Conservation (phyloP, 2,329 filamentous ascomycete genomes). For the Fonsecaea monophora region DNA sequence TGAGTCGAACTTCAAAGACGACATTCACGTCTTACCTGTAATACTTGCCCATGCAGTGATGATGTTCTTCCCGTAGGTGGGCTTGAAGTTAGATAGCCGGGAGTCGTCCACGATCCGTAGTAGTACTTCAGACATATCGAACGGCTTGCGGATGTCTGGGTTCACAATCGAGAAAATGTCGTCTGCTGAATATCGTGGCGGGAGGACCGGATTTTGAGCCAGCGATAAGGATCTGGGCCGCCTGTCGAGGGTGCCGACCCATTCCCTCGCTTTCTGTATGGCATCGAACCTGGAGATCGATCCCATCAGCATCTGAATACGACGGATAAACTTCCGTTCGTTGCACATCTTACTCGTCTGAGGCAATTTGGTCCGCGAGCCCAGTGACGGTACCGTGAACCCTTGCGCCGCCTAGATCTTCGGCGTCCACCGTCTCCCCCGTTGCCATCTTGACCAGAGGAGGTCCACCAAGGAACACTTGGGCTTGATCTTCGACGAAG, state of each 20-base stretch:
- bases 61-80: slow-evolving; percentile 49
- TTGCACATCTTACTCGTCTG: slow-evolving; percentile 44
- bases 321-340: no score
- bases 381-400: slow-evolving; percentile 52
- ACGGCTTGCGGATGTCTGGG: slow-evolving; percentile 50
- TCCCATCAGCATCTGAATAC: no score
- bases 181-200: slow-evolving; percentile 47
- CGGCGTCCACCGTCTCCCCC: slow-evolving; percentile 52
- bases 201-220: slow-evolving; percentile 23
- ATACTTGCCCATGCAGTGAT: slow-evolving; percentile 52
- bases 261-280: slow-evolving; percentile 49
- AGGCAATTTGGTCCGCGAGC: slow-evolving; percentile 53
- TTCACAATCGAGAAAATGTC: slow-evolving; percentile 50
- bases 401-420: slow-evolving; percentile 52
- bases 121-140: slow-evolving; percentile 51
- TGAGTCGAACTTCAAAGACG: background rate
- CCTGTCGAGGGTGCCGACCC: slow-evolving; percentile 43
- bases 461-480: slow-evolving; percentile 55
- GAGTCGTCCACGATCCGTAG: slow-evolving; percentile 54
- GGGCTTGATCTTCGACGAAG: slow-evolving; percentile 53
- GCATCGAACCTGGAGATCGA: slow-evolving; percentile 45
- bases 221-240: slow-evolving; percentile 10
- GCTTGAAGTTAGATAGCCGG: slow-evolving; percentile 50
- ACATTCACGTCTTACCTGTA: slow-evolving; percentile 40
- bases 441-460: slow-evolving; percentile 58